These are phyloP conservation scores for Tricholoma matsutake DNA, from an alignment of 768 basidiomycete genomes.

Conservation along the genomic window DNA sequence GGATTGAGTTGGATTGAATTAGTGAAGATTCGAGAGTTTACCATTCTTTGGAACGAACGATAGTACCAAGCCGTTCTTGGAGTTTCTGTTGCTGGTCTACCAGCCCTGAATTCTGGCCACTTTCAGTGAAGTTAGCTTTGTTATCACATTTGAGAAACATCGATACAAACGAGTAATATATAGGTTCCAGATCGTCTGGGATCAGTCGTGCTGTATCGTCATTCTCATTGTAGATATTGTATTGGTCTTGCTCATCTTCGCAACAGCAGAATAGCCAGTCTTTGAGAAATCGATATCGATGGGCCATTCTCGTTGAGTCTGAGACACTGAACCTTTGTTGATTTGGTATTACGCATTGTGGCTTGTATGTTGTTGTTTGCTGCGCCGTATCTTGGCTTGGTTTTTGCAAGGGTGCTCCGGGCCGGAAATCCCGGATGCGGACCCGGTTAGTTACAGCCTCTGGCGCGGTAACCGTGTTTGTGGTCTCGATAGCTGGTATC, in stretches of 20 bases:
- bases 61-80: slow-evolving; percentile 14
- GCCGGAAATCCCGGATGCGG: too few relatives aligned
- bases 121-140: not conserved
- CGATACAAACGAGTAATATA: not conserved
- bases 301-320: not conserved
- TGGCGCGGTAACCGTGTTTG: too few relatives aligned
- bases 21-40: slow-evolving; percentile 5
- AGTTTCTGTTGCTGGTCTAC: slow-evolving; percentile 11
- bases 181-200: slow-evolving; percentile 2
- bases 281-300: not conserved
- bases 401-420: too few relatives aligned
- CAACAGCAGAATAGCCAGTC: slow-evolving; percentile 1
- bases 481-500: too few relatives aligned
- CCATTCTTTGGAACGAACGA: slow-evolving; percentile 23
- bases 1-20: not conserved
- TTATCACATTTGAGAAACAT: not conserved
- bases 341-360: too few relatives aligned
- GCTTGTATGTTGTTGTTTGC: too few relatives aligned
- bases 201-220: slow-evolving; percentile 1
- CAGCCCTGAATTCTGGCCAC: not conserved
- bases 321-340: too few relatives aligned
- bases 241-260: not conserved
- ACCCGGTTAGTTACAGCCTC: too few relatives aligned
- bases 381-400: too few relatives aligned
- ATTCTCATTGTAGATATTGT: not conserved